These are phyloP conservation scores for Bromus sterilis DNA, from an alignment of 176 grass and related monocot genomes.

Conservation along the genomic window DNA sequence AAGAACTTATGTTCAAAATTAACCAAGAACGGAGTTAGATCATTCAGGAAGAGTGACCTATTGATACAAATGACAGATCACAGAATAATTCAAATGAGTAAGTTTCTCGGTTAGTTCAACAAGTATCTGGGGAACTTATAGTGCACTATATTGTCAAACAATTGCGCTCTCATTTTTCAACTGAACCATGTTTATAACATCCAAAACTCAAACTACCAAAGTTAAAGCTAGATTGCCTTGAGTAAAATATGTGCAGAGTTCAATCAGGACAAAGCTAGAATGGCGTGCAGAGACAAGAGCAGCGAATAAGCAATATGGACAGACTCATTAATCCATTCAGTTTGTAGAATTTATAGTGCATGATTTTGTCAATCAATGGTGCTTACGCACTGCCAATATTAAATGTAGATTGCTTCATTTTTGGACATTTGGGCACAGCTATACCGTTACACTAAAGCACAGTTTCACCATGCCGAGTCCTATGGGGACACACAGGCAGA, in stretches of 20 bases:
- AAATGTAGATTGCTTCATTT: neutral
- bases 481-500: neutral
- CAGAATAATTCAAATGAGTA: neutral
- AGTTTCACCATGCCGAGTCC: neutral
- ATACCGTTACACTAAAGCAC: neutral
- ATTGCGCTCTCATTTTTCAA: neutral
- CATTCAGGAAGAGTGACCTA: neutral
- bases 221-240: neutral
- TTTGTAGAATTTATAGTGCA: neutral
- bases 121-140: neutral
- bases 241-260: neutral
- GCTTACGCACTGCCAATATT: neutral
- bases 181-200: neutral
- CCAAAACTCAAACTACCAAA: neutral
- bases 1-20: neutral
- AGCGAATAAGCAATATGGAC: neutral
- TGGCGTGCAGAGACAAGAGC: neutral
- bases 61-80: neutral
- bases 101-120: neutral
- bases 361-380: neutral
- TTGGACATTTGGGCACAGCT: neutral
- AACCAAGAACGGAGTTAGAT: conserved; percentile 2
- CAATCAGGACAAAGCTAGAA: neutral
- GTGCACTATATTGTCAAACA: neutral
- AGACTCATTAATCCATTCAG: neutral